These are phyloP conservation scores for Vanrija pseudolonga DNA, from an alignment of 1,284 basidiomycete species.

Conservation along the genomic window DNA sequence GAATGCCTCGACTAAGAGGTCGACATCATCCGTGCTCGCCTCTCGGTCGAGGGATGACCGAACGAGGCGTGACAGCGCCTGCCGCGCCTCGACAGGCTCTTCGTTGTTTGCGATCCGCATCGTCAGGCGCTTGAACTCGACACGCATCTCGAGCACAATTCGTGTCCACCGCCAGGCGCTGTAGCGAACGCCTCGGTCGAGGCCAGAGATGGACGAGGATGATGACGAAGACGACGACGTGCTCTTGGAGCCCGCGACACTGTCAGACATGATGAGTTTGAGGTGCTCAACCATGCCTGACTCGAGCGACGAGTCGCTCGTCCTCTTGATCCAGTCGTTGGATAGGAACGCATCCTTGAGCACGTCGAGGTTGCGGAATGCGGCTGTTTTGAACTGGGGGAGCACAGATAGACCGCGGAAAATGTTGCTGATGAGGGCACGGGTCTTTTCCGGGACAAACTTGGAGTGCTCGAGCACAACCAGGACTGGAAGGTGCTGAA, in stretches of 20 bases:
- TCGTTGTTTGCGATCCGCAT: constrained; percentile 35
- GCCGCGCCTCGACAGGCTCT: constrained; percentile 31
- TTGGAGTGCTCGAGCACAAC: constrained; percentile 33
- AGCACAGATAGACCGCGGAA: constrained; percentile 32
- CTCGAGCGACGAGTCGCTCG: constrained; percentile 31
- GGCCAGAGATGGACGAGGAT: constrained; percentile 13
- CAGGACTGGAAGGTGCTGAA: constrained; percentile 39
- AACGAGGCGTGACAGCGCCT: constrained; percentile 33
- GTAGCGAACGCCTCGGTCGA: constrained; percentile 30
- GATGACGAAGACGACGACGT: neutral
- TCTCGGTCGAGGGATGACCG: constrained; percentile 36
- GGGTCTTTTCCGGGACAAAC: constrained; percentile 22
- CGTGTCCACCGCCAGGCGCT: constrained; percentile 46
- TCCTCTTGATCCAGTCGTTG: constrained; percentile 40
- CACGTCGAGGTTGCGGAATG: constrained; percentile 42
- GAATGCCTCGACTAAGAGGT: constrained; percentile 44
- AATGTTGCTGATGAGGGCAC: constrained; percentile 22
- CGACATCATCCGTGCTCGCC: constrained; percentile 38
- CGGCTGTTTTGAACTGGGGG: constrained; percentile 46
- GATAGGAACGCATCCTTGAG: constrained; percentile 47
- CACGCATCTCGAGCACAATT: constrained; percentile 45
- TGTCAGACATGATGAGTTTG: constrained; percentile 47
- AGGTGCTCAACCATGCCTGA: constrained; percentile 44
- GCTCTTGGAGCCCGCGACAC: constrained; percentile 19
- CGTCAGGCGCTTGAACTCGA: constrained; percentile 45